Percentiles rank a stretch among this genome's conserved stretches.
Evolutionary conservation across 805 yeast species (phyloP).

Genomic region (Peterozyma xylosa): DNA sequence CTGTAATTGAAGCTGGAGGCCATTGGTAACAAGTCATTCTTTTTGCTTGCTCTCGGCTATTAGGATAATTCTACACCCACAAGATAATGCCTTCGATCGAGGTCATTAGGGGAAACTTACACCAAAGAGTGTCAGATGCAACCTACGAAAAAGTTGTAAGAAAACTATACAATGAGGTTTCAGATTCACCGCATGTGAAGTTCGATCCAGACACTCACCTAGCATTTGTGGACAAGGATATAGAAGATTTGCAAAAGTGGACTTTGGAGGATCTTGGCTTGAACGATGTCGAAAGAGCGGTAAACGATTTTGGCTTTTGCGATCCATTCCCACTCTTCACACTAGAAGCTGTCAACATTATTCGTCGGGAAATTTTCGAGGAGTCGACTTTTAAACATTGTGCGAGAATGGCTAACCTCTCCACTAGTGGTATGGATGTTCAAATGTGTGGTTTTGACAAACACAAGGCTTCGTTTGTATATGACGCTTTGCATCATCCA

Average conservation of each 20-base stretch:
- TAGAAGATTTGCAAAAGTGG: slow-evolving; percentile 25
- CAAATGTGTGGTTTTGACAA: slow-evolving; percentile 27
- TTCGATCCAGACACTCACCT: slow-evolving; percentile 29
- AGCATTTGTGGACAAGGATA: slow-evolving; percentile 19
- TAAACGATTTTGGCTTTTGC: slow-evolving; percentile 35
- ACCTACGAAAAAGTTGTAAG: slow-evolving; percentile 2
- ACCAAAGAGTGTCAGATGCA: slow-evolving; percentile 3
- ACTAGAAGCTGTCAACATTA: slow-evolving; percentile 47
- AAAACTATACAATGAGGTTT: slow-evolving; percentile 4
- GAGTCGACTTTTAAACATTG: slow-evolving; percentile 32
- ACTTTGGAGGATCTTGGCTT: slow-evolving; percentile 25
- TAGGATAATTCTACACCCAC: background rate
- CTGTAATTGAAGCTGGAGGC: no score
- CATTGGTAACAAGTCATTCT: no score
- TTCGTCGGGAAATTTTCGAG: slow-evolving; percentile 42
- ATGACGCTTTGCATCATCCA: slow-evolving; percentile 34
- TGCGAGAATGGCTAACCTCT: slow-evolving; percentile 29
- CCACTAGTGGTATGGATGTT: slow-evolving; percentile 20
- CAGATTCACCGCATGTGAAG: slow-evolving; percentile 5
- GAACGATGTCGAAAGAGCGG: slow-evolving; percentile 23
- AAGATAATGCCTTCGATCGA: slow-evolving; percentile 5
- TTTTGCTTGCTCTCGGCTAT: no score
- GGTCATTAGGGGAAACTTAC: slow-evolving; percentile 5
- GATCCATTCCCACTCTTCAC: slow-evolving; percentile 55
- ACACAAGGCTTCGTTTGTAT: slow-evolving; percentile 19